Percentiles rank a stretch among this genome's conserved stretches.
Evolutionary conservation across 1,284 basidiomycete species (phyloP).

Genomic region (Malassezia nana): DNA sequence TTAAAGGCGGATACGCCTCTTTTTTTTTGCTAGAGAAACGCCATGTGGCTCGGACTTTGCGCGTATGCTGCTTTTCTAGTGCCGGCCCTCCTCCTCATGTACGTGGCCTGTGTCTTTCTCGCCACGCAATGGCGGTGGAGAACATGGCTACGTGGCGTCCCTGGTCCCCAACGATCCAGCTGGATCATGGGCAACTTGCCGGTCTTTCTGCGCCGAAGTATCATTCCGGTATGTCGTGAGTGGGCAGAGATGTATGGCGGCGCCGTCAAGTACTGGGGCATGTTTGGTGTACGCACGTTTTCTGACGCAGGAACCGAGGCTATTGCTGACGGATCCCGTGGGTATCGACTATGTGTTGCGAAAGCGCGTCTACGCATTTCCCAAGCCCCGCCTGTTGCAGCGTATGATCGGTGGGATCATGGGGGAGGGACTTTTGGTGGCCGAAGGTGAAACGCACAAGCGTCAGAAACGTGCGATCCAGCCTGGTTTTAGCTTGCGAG

Average conservation of each 20-base stretch:
- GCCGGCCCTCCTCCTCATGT: not conserved
- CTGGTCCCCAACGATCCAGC: slow-evolving; percentile 3
- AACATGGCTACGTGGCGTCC: slow-evolving; percentile 11
- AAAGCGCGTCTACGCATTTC: slow-evolving; percentile 27
- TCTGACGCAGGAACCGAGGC: slow-evolving; percentile 7
- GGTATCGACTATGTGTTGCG: slow-evolving; percentile 13
- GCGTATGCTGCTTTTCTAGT: not conserved
- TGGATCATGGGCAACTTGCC: slow-evolving; percentile 13
- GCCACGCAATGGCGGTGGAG: slow-evolving; percentile 7
- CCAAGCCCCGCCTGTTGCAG: slow-evolving; percentile 27
- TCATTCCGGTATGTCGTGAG: slow-evolving; percentile 4
- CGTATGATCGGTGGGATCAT: slow-evolving; percentile 28
- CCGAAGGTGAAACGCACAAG: slow-evolving; percentile 37
- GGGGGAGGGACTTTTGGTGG: slow-evolving; percentile 38
- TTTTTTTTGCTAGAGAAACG: too few species aligned
- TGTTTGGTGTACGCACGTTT: slow-evolving; percentile 6
- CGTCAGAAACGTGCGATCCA: slow-evolving; percentile 37
- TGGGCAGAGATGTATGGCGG: slow-evolving; percentile 8
- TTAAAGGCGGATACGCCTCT: too few species aligned
- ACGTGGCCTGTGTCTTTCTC: not conserved
- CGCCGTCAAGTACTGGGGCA: slow-evolving; percentile 11
- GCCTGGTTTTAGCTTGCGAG: slow-evolving; percentile 33
- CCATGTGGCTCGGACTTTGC: not conserved
- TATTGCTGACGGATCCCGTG: slow-evolving; percentile 12
- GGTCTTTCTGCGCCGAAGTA: not conserved